Percentiles rank a stretch among this genome's conserved stretches.
Conservation (phyloP, 768 basidiomycete species). For the Pleurotus sapidus region DNA sequence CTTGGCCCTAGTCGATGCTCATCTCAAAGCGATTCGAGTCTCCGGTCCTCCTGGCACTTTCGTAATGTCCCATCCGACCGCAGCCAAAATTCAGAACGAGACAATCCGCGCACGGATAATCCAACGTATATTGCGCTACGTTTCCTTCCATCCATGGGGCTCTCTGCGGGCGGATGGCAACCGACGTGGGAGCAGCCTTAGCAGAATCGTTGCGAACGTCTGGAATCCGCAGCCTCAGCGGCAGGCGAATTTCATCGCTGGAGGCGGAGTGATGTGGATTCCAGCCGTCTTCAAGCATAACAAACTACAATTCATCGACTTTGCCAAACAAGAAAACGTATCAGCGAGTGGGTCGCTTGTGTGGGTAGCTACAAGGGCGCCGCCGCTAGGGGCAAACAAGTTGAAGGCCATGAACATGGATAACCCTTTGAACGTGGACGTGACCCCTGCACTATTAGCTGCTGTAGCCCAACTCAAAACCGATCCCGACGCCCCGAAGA, state of each 20-base stretch:
- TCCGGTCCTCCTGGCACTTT: conserved; percentile 52
- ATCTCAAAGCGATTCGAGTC: conserved; percentile 30
- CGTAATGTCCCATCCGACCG: conserved; percentile 35
- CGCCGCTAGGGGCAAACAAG: conserved; percentile 36
- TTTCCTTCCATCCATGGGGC: conserved; percentile 79
- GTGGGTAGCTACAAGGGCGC: conserved; percentile 66
- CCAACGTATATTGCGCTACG: conserved; percentile 60
- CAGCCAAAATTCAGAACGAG: conserved; percentile 31
- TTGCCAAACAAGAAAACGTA: conserved; percentile 3
- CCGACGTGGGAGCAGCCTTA: conserved; percentile 44
- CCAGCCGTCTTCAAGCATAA: conserved; percentile 39
- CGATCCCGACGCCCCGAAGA: conserved; percentile 13
- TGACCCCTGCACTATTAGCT: conserved; percentile 29
- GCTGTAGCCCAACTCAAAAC: conserved; percentile 13
- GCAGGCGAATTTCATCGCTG: conserved; percentile 43
- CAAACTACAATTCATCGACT: conserved; percentile 17
- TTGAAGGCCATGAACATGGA: conserved; percentile 19
- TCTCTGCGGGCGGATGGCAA: conserved; percentile 57
- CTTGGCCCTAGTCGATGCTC: conserved; percentile 34
- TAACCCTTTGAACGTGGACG: conserved; percentile 34
- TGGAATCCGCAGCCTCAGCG: conserved; percentile 36
- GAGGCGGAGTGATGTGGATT: conserved; percentile 63
- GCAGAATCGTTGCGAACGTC: conserved; percentile 44
- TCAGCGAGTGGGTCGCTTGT: conserved; percentile 28
- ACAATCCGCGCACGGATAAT: conserved; percentile 39